Conservation (phyloP, 2,329 filamentous ascomycete genomes). For the Fusarium clavum region DNA sequence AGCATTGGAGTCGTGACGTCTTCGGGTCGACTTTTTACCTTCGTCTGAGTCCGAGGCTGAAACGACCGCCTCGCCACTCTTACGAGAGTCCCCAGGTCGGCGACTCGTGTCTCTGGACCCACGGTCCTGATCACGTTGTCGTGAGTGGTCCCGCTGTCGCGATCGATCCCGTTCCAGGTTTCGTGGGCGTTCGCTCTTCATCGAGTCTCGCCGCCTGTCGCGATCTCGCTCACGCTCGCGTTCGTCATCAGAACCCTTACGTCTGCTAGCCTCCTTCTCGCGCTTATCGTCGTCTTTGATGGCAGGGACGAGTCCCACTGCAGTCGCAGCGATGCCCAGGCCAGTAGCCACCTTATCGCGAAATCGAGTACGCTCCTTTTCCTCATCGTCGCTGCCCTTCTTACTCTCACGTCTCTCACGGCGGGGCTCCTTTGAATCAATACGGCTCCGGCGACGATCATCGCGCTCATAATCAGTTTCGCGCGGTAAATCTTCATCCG, state of each 20-base stretch:
- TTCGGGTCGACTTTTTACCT: conserved; percentile 53
- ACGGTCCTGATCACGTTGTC: conserved; percentile 40
- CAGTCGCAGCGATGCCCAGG: conserved; percentile 61
- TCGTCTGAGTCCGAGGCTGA: conserved; percentile 58
- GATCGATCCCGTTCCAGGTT: conserved; percentile 33
- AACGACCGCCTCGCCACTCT: conserved; percentile 51
- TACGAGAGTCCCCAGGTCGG: conserved; percentile 55
- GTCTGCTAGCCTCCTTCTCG: conserved; percentile 47
- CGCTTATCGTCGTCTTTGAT: conserved; percentile 56
- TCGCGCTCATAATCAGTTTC: conserved; percentile 48
- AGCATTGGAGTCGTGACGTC: conserved; percentile 52
- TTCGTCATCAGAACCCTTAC: conserved; percentile 51
- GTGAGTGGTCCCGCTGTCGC: conserved; percentile 37
- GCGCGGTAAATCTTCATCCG: conserved; percentile 48
- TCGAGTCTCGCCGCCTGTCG: conserved; percentile 11
- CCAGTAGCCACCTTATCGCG: conserved; percentile 63
- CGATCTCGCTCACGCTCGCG: conserved; percentile 42
- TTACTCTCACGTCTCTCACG: conserved; percentile 49
- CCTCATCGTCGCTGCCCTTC: conserved; percentile 51
- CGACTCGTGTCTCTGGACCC: conserved; percentile 49
- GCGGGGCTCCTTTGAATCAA: conserved; percentile 43
- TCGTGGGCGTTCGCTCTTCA: background rate
- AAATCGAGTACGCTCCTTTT: conserved; percentile 57
- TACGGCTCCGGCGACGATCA: conserved; percentile 45
- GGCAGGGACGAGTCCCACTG: conserved; percentile 57